Evolutionary conservation across 1,284 basidiomycete genomes (phyloP), one percentile per base, ranked within the genome.

Genomic region (Leccinum colubrinum): DNA sequence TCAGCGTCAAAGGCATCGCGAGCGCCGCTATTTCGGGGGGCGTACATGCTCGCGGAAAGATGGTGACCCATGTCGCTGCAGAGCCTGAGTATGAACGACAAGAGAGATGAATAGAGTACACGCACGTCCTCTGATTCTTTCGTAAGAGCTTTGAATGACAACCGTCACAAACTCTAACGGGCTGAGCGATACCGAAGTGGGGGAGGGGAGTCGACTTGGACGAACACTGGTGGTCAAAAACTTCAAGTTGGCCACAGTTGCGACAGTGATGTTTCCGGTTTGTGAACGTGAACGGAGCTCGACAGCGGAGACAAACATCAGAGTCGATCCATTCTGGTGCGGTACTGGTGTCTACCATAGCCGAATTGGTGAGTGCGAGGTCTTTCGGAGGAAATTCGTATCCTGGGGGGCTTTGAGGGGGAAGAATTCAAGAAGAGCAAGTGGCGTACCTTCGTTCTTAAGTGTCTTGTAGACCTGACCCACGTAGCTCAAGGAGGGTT

Each of bases 261-360:
- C 97, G 87, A 75, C 97, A 99, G 74, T 99, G 97, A 73, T 99
- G 97, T 74, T 98, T 98, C 62, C 97, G 87, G 73, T 98, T 98
- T 48, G 96, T 98, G 70, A 98, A 97, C 1, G 90, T 89, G 78
- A 99, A 99, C 0, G 92, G 77, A 0, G 92, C 90, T 20, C 97
- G 86, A 76, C 97, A 99, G 25, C 95, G 87, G 67, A 97, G 86
- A 76, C 97, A 99, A 12, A 96, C 89, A 37, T 97, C 93, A 1
- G 94, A 94, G 74, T 99, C 97, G 52, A 94, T 91, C 97, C 97
- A 99, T 70, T 97, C 93, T 0, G 97, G 97, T 0, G 97, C 90
- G 2, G 89, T 92, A 67, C 90, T 84, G 0, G 93, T 94, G 70
- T 94, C 91, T 1, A 94, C 89, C 90, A 95, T 93, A 8, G 88